A percentile compares a stretch with the other conserved stretches of the same genome.
Conservation (phyloP, 768 basidiomycete species). For the Trametes maxima region DNA sequence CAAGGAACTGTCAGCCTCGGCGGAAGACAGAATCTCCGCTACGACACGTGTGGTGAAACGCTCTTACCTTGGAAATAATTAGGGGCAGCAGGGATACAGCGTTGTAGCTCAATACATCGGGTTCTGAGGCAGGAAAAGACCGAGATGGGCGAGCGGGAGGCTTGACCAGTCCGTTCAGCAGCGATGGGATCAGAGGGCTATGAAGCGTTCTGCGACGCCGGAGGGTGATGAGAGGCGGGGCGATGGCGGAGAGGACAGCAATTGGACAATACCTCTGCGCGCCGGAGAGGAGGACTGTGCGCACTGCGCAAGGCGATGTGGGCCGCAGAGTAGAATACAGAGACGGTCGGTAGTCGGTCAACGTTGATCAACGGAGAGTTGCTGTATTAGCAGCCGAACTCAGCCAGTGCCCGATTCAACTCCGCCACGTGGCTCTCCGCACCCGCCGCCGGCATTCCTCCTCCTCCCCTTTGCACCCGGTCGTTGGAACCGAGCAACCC, state of each 20-base stretch:
- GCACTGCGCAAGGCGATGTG: slow-evolving; percentile 29
- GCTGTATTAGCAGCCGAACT: neutral
- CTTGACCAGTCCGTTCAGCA: slow-evolving; percentile 11
- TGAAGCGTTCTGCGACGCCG: slow-evolving; percentile 12
- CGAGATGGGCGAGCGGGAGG: slow-evolving; percentile 16
- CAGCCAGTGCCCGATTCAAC: slow-evolving; percentile 5
- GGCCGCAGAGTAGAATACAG: slow-evolving; percentile 20
- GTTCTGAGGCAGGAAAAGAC: slow-evolving; percentile 10
- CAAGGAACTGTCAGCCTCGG: slow-evolving; percentile 23
- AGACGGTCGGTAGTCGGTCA: neutral
- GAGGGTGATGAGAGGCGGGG: slow-evolving; percentile 12
- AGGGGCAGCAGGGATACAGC: slow-evolving; percentile 22
- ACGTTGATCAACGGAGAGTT: neutral
- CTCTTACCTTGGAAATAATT: slow-evolving; percentile 27
- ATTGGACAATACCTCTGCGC: neutral
- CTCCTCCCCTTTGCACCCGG: too few species aligned
- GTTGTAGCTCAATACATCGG: slow-evolving; percentile 25
- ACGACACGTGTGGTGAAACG: slow-evolving; percentile 21
- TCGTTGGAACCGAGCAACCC: too few species aligned
- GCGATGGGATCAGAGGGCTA: slow-evolving; percentile 26
- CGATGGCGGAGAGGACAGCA: neutral
- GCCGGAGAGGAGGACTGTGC: slow-evolving; percentile 17
- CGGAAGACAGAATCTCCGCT: slow-evolving; percentile 20
- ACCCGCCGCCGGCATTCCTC: too few species aligned
- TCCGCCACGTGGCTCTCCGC: slow-evolving; percentile 15